Evolutionary conservation across 176 grass and related monocot genomes (phyloP), one percentile per base, ranked within the genome.

Genomic region (Eremochloa ophiuroides): DNA sequence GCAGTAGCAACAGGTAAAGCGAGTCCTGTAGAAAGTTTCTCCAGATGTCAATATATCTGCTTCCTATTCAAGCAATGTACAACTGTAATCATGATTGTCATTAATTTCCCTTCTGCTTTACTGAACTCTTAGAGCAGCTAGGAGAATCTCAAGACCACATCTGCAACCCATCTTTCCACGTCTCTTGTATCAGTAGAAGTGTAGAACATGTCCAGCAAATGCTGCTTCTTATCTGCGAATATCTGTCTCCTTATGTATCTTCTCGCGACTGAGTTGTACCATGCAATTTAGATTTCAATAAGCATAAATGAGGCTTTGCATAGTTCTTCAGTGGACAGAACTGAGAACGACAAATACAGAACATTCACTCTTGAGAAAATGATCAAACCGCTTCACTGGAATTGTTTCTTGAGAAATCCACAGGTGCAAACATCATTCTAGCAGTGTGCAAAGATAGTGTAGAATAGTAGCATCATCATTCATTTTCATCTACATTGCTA

Each of bases 341-440:
- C 17, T 69, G 46, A 30, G 6, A 33, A 35, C 12, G 0, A 31
- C 17, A 42, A 58, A 66, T n/a, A 42, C 10, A 13, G 11, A n/a
- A n/a, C n/a, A 71, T 39, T 67, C 43, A 53, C 33, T 38, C 20
- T 15, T n/a, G 2, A 15, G 81, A 75, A 40, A 47, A 77, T 64
- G 14, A 43, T 31, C 7, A 74, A 23, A 56, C 23, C 79, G 48
- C 5, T 47, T 69, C 34, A 43, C 6, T 4, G n/a, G 25, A 64
- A n/a, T n/a, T n/a, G n/a, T n/a, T 37, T 58, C 41, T 58, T 50
- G 35, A 89, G 28, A 72, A 11, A 81, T 46, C 26, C n/a, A n/a
- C n/a, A n/a, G n/a, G n/a, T n/a, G n/a, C n/a, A n/a, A n/a, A n/a
- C n/a, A n/a, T n/a, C n/a, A n/a, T n/a, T n/a, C n/a, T n/a, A n/a